These are phyloP conservation scores for Helianthus tuberosus DNA, from an alignment of 129 eudicot species.

Conservation along the genomic window DNA sequence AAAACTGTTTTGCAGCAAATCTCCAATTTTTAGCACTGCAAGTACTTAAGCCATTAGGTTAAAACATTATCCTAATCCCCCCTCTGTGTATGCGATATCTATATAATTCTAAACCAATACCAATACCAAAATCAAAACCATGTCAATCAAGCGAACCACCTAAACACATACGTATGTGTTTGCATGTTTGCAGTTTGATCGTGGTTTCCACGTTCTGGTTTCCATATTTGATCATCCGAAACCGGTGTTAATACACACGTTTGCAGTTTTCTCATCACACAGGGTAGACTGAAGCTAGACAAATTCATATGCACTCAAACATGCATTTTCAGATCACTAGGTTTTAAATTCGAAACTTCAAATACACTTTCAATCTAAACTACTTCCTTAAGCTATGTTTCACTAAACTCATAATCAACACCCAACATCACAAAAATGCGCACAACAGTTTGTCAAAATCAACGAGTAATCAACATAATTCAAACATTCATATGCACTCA, in stretches of 20 bases:
- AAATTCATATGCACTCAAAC: not conserved
- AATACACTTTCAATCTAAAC: not conserved
- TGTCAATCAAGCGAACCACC: not conserved
- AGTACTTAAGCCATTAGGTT: not conserved
- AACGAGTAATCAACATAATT: not conserved
- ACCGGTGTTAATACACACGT: no score
- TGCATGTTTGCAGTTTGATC: no score
- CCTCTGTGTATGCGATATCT: not conserved
- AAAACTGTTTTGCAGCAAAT: slow-evolving; percentile 69
- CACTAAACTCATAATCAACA: not conserved
- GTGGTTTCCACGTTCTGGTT: no score
- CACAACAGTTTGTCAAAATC: not conserved
- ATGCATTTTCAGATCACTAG: not conserved
- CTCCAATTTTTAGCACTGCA: slow-evolving; percentile 81
- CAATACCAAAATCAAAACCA: not conserved
- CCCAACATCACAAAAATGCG: not conserved
- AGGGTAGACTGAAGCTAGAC: not conserved
- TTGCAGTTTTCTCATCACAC: not conserved
- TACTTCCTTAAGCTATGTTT: not conserved
- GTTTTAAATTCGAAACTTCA: not conserved
- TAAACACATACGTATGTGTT: not conserved
- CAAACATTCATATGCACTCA: not conserved
- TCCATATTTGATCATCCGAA: no score
- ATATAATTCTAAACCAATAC: not conserved
- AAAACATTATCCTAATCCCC: not conserved